These are phyloP conservation scores for Saprolegnia parasitica DNA, from an alignment of 352 stramenopile species.

Conservation along the genomic window DNA sequence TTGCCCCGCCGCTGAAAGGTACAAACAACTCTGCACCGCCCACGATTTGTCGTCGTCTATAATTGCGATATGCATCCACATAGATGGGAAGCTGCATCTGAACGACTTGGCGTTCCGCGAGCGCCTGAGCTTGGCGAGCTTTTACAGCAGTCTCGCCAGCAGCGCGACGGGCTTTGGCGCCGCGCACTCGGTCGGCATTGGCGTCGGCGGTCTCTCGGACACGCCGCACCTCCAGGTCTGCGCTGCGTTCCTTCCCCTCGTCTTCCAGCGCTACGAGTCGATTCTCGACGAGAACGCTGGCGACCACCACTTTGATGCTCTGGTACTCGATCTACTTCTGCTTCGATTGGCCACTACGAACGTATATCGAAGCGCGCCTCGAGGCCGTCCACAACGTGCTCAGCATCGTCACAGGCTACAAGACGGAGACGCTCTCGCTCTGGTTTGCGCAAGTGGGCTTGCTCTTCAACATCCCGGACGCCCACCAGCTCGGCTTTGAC, in stretches of 20 bases:
- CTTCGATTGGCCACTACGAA: too few species aligned
- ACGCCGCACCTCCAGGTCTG: constrained; percentile 55
- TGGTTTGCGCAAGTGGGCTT: constrained; percentile 61
- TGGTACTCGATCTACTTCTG: too few species aligned
- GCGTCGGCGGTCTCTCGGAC: constrained; percentile 64
- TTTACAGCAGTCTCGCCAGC: constrained; percentile 50
- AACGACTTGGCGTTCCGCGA: constrained; percentile 51
- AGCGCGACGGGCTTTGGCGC: constrained; percentile 52
- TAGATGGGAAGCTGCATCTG: constrained; percentile 60
- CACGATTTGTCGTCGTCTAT: too few species aligned
- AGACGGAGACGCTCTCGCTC: constrained; percentile 41
- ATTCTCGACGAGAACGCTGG: constrained; percentile 55
- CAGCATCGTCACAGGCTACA: constrained; percentile 49
- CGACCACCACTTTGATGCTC: constrained; percentile 60
- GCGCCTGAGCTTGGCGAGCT: constrained; percentile 48
- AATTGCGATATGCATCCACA: neutral
- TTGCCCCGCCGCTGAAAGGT: constrained; percentile 43
- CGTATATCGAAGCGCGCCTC: constrained; percentile 36
- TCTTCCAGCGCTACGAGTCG: constrained; percentile 55
- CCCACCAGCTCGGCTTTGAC: constrained; percentile 52
- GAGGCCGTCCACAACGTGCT: constrained; percentile 46
- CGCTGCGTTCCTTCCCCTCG: constrained; percentile 56
- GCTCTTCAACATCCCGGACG: constrained; percentile 52
- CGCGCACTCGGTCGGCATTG: constrained; percentile 51
- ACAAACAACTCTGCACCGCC: neutral